These are phyloP conservation scores for Parmelia sp. DNA, from an alignment of 495 filamentous ascomycete species.

Conservation along the genomic window DNA sequence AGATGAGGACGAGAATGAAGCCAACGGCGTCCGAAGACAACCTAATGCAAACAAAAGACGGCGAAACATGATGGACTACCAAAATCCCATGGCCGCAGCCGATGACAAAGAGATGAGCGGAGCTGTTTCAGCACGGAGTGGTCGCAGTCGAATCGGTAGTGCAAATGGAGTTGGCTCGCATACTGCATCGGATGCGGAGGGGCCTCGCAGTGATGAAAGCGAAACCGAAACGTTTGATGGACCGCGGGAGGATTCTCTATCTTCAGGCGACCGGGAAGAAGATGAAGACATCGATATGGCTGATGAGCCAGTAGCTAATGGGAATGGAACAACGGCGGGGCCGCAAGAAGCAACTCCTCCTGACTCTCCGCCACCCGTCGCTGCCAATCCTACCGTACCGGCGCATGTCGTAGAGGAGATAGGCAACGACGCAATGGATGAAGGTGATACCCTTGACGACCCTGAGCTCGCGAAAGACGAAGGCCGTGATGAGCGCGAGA, in stretches of 20 bases:
- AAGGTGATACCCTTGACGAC: slow-evolving; percentile 35
- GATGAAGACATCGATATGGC: slow-evolving; percentile 62
- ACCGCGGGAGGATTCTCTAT: slow-evolving; percentile 34
- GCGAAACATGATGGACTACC: slow-evolving; percentile 65
- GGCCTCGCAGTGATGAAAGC: slow-evolving; percentile 42
- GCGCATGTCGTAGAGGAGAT: slow-evolving; percentile 18
- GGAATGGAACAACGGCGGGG: slow-evolving; percentile 28
- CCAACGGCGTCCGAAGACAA: slow-evolving; percentile 63
- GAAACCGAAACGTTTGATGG: slow-evolving; percentile 37
- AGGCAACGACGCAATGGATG: slow-evolving; percentile 27
- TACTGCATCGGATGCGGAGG: slow-evolving; percentile 46
- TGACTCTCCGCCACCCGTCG: slow-evolving; percentile 27
- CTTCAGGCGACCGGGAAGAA: slow-evolving; percentile 44
- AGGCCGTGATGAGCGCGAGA: slow-evolving; percentile 27
- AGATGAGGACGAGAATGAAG: slow-evolving; percentile 74
- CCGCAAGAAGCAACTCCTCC: slow-evolving; percentile 33
- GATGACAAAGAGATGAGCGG: slow-evolving; percentile 64
- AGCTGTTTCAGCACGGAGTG: slow-evolving; percentile 45
- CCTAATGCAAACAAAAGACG: slow-evolving; percentile 49
- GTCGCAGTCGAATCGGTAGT: slow-evolving; percentile 33
- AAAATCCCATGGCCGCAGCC: slow-evolving; percentile 51
- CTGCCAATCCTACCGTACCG: slow-evolving; percentile 22
- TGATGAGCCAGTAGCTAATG: slow-evolving; percentile 38
- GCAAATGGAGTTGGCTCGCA: slow-evolving; percentile 33
- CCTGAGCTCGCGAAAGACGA: slow-evolving; percentile 27